phyloP scores from a whole-genome alignment of 306 rosid genomes.

The Clitoria ternatea region DNA sequence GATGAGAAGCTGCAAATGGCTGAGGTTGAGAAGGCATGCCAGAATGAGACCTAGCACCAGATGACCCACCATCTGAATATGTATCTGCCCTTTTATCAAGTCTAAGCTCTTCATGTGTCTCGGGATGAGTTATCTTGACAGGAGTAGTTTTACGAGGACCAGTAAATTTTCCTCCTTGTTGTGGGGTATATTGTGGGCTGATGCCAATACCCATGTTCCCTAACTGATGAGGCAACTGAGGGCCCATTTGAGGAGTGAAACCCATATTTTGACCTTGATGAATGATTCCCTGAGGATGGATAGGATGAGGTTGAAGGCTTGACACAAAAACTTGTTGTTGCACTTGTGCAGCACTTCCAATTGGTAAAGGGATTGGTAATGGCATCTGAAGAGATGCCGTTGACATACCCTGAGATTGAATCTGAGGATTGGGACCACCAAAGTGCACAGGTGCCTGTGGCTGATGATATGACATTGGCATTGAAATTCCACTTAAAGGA shows the following conservation, averaged over 20 bases:
- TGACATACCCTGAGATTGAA: constrained; percentile 69
- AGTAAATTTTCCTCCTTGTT: constrained; percentile 67
- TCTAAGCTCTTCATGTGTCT: constrained; percentile 77
- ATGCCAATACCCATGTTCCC: constrained; percentile 58
- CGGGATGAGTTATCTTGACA: constrained; percentile 88
- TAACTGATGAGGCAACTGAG: constrained; percentile 63
- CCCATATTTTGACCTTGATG: constrained; percentile 67
- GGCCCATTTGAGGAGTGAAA: constrained; percentile 60
- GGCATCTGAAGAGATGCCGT: constrained; percentile 68
- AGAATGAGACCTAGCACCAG: constrained; percentile 56
- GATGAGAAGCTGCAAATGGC: constrained; percentile 46
- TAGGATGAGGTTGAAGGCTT: constrained; percentile 61
- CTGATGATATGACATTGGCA: constrained; percentile 64
- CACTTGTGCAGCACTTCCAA: constrained; percentile 67
- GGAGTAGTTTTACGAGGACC: constrained; percentile 63
- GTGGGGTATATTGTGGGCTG: constrained; percentile 58
- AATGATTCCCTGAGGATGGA: constrained; percentile 70
- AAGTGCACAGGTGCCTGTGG: constrained; percentile 62
- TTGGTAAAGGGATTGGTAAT: constrained; percentile 46
- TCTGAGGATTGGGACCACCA: constrained; percentile 69
- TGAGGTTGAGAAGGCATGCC: constrained; percentile 62
- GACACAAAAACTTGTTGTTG: constrained; percentile 64
- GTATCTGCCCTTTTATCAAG: constrained; percentile 64
- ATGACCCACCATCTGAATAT: constrained; percentile 50
- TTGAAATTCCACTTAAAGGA: constrained; percentile 56